phyloP scores from a whole-genome alignment of 176 grass and related monocot genomes.

The Thinopyrum elongatum region DNA sequence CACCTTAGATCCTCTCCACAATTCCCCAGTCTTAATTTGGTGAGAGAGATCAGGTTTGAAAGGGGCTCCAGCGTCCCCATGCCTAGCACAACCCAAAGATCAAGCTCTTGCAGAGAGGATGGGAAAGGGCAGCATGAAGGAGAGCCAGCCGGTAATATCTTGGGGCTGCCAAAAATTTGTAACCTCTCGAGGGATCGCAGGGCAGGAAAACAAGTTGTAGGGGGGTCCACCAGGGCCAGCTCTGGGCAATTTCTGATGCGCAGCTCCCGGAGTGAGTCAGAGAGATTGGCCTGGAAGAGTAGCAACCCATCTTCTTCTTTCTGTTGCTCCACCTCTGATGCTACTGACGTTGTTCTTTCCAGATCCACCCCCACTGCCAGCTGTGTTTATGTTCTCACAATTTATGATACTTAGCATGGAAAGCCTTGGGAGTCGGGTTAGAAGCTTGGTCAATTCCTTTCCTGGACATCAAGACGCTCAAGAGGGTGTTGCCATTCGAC shows the following conservation, averaged over 20 bases:
- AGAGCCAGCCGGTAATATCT: neutral
- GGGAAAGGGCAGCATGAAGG: neutral
- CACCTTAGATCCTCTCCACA: no score
- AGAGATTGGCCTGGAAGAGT: neutral
- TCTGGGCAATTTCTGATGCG: rapidly evolving
- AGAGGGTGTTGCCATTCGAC: no score
- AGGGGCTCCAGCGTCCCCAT: neutral
- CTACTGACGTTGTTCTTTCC: neutral
- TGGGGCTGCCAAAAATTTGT: rapidly evolving
- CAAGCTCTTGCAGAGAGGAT: neutral
- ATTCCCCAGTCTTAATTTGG: no score
- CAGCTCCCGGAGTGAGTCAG: neutral
- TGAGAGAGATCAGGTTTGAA: neutral
- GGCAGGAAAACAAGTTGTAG: neutral
- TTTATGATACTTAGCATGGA: no score
- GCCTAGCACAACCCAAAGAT: neutral
- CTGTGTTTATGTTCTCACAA: no score
- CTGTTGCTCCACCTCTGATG: neutral
- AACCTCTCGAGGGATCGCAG: neutral
- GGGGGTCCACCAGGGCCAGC: neutral
- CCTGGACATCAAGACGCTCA: no score
- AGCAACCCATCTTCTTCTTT: neutral
- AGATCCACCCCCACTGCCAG: no score
- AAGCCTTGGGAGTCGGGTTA: no score
- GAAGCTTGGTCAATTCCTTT: no score